Conservation (phyloP, 2,329 filamentous ascomycete genomes). For the Colletotrichum filicis region DNA sequence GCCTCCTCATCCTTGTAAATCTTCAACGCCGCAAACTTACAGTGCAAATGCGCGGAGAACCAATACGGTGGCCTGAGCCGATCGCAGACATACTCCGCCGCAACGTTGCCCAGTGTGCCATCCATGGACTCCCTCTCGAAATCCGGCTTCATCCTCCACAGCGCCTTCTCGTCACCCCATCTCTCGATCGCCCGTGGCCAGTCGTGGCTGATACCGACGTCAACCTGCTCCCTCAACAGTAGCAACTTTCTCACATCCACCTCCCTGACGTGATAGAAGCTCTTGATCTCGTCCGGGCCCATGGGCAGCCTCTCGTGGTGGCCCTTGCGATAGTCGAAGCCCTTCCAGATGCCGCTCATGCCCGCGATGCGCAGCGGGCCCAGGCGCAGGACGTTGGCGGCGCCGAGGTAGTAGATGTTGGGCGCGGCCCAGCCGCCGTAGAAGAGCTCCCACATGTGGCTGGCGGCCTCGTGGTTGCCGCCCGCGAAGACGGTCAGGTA, state of each 20-base stretch:
- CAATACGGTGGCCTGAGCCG: constrained; percentile 84
- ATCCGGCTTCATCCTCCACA: constrained; percentile 80
- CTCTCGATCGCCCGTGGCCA: constrained; percentile 90
- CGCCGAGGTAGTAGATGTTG: constrained; percentile 97
- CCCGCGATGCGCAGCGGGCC: constrained; percentile 90
- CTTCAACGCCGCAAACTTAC: constrained; percentile 82
- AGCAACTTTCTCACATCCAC: constrained; percentile 91
- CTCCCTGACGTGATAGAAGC: constrained; percentile 90
- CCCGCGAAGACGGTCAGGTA: constrained; percentile 93
- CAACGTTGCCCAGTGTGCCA: constrained; percentile 81
- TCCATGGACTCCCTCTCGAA: constrained; percentile 81
- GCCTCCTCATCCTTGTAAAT: constrained; percentile 56
- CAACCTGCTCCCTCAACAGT: constrained; percentile 85
- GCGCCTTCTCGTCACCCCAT: constrained; percentile 73
- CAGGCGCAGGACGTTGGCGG: constrained; percentile 86
- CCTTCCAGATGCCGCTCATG: constrained; percentile 95
- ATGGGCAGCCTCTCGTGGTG: constrained; percentile 92
- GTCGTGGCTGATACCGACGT: constrained; percentile 93
- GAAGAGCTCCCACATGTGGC: constrained; percentile 90
- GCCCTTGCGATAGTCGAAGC: constrained; percentile 83
- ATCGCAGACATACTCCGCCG: constrained; percentile 84
- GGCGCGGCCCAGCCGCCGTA: constrained; percentile 98
- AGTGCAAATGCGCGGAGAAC: constrained; percentile 95
- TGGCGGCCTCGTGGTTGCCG: constrained; percentile 95
- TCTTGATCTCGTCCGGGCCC: constrained; percentile 77